Evolutionary conservation across 2,329 filamentous ascomycete species (phyloP).

Genomic region (Claviceps africana): DNA sequence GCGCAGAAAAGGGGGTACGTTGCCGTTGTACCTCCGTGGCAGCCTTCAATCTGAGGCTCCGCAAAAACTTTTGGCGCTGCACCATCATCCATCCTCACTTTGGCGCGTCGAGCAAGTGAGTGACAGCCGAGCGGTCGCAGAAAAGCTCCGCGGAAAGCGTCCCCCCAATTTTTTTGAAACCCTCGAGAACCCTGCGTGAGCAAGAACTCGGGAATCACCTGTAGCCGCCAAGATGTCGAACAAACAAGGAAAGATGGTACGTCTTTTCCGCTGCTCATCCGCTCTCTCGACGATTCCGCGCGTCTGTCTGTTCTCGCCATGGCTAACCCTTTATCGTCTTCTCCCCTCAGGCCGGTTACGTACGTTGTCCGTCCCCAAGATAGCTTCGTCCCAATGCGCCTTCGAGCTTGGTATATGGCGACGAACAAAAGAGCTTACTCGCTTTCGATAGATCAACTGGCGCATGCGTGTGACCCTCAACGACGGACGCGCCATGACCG

Average conservation of each 20-base stretch:
- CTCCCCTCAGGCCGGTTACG: slow-evolving; percentile 58
- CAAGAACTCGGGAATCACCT: slow-evolving; percentile 15
- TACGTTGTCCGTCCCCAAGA: slow-evolving; percentile 30
- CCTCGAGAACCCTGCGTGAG: slow-evolving; percentile 18
- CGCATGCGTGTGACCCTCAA: slow-evolving; percentile 94
- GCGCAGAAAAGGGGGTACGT: slow-evolving; percentile 16
- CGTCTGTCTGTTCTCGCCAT: slow-evolving; percentile 34
- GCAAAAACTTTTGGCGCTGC: slow-evolving; percentile 29
- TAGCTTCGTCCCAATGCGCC: neutral
- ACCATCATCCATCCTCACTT: slow-evolving; percentile 19
- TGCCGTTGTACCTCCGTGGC: slow-evolving; percentile 16
- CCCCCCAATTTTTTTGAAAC: slow-evolving; percentile 29
- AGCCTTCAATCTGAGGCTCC: slow-evolving; percentile 30
- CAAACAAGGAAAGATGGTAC: slow-evolving; percentile 99
- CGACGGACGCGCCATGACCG: slow-evolving; percentile 91
- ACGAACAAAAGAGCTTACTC: slow-evolving; percentile 5
- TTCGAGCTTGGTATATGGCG: slow-evolving; percentile 14
- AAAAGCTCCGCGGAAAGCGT: slow-evolving; percentile 24
- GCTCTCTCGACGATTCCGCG: slow-evolving; percentile 15
- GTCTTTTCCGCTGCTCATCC: slow-evolving; percentile 26
- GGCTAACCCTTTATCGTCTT: slow-evolving; percentile 41
- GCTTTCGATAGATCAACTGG: slow-evolving; percentile 72
- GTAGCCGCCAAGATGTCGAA: slow-evolving; percentile 30
- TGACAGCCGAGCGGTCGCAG: slow-evolving; percentile 22
- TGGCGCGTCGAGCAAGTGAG: slow-evolving; percentile 30